Evolutionary conservation across 345 rosid genomes (phyloP), one percentile per base, ranked within the genome.

Genomic region (Pistacia integerrima): DNA sequence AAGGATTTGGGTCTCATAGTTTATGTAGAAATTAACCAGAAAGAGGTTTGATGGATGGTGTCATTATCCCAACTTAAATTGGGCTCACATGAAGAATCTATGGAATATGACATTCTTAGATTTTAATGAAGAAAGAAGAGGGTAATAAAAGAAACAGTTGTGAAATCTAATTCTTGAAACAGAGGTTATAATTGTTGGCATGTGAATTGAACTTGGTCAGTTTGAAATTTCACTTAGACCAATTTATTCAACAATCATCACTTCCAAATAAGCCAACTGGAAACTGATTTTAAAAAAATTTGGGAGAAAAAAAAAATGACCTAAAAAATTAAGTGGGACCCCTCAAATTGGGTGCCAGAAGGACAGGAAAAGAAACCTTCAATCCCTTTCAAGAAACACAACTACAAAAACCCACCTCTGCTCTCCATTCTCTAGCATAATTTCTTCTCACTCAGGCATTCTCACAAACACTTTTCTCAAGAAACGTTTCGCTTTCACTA

Each of bases 11-110:
- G 25, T 25, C 25, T 25, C 25, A 25, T 25, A 25, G 25, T 30
- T 30, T 30, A 30, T 30, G 33, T 30, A 30, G 33, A 30, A 30
- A 30, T 2, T 2, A 30, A 2, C 41, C 41, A 41, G 46, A 41
- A 8, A 41, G 9, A 46, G 35, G 5, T 57, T 11, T 49, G 67
- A 52, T 62, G 18, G 67, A 52, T 62, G 18, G 74, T 73, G 84
- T 84, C 80, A 78, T 78, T 74, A 78, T 80, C 84, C 72, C 64
- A 75, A 70, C 56, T 52, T 28, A 38, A 9, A 28, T 36, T 62
- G 72, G 64, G 57, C 48, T 79, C 97, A 88, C 93, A 87, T 87
- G 97, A 88, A 84, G 84, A 88, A 88, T 88, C 91, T 82, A 67
- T 60, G 67, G 88, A 87, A 80, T 73, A 61, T 59, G 92, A 78